Percentiles rank a stretch among this genome's conserved stretches.
Evolutionary conservation across 768 basidiomycete species (phyloP).

Genomic region (Sarcodon sp.): DNA sequence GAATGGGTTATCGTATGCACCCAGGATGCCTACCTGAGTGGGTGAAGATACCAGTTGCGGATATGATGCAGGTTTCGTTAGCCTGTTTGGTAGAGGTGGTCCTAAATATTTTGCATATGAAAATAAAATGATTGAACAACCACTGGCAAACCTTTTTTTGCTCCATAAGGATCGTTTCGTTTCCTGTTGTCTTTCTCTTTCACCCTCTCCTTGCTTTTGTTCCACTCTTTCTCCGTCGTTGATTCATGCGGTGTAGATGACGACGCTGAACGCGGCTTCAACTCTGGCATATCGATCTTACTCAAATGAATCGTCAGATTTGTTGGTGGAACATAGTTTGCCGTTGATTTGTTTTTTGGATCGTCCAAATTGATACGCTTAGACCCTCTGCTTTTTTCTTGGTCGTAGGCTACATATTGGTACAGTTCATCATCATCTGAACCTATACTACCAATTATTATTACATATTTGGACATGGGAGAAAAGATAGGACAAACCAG

Average conservation of each 20-base stretch:
- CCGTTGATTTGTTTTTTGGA: constrained; percentile 23
- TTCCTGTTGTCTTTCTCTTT: constrained; percentile 18
- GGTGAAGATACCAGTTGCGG: neutral
- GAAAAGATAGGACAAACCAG: constrained; percentile 28
- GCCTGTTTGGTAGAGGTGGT: constrained; percentile 1
- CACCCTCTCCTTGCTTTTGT: constrained; percentile 4
- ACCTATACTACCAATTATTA: constrained; percentile 15
- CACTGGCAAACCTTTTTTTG: neutral
- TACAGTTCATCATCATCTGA: constrained; percentile 47
- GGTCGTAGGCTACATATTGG: constrained; percentile 70
- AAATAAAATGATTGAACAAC: neutral
- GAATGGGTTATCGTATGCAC: too few relatives aligned
- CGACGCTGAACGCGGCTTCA: constrained; percentile 35
- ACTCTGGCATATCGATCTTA: constrained; percentile 82
- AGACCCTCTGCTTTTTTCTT: constrained; percentile 31
- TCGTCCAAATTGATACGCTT: constrained; percentile 55
- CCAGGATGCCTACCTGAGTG: too few relatives aligned
- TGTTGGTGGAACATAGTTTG: constrained; percentile 54
- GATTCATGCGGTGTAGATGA: constrained; percentile 2
- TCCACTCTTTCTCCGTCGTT: constrained; percentile 11
- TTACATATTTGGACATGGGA: neutral
- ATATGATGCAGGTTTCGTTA: constrained; percentile 2
- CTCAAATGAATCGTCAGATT: constrained; percentile 65
- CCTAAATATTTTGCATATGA: neutral
- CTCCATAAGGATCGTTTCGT: constrained; percentile 18